Conservation (phyloP, 176 grass and related monocot genomes). For the Pontederia paniculata region DNA sequence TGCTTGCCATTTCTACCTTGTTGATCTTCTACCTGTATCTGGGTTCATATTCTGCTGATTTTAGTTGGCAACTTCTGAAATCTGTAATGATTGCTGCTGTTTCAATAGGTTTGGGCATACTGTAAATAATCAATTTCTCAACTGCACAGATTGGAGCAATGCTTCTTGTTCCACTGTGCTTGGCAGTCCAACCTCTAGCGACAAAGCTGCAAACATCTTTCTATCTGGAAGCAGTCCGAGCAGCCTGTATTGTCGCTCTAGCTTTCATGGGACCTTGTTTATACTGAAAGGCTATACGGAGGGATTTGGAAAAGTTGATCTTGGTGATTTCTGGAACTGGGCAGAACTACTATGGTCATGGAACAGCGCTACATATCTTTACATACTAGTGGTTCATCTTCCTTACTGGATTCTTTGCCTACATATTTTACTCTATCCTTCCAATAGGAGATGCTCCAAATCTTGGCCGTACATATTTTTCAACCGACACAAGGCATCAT, state of each 20-base stretch:
- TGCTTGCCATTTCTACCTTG: slow-evolving; percentile 32
- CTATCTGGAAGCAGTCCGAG: slow-evolving; percentile 18
- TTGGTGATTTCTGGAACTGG: slow-evolving; percentile 62
- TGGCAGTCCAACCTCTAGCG: slow-evolving; percentile 45
- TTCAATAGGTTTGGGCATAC: slow-evolving; percentile 60
- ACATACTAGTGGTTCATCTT: slow-evolving; percentile 62
- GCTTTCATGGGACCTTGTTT: slow-evolving; percentile 34
- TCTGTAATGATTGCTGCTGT: slow-evolving; percentile 59
- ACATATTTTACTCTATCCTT: slow-evolving; percentile 72
- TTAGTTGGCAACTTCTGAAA: slow-evolving; percentile 78
- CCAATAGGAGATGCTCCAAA: slow-evolving; percentile 1
- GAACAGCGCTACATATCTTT: slow-evolving; percentile 87
- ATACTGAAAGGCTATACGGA: slow-evolving; percentile 34
- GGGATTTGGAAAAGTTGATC: slow-evolving; percentile 25
- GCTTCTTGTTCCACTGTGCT: slow-evolving; percentile 67
- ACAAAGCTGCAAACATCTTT: slow-evolving; percentile 24
- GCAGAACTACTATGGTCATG: slow-evolving; percentile 77
- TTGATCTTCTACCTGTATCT: slow-evolving; percentile 38
- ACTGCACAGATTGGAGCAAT: slow-evolving; percentile 80
- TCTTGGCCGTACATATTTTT: background rate
- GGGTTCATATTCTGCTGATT: slow-evolving; percentile 41
- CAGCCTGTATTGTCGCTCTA: slow-evolving; percentile 40
- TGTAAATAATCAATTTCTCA: slow-evolving; percentile 95
- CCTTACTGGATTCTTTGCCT: slow-evolving; percentile 81
- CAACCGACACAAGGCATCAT: too few relatives aligned